Conservation (phyloP, 2,329 filamentous ascomycete genomes). For the Zymoseptoria crescenta region DNA sequence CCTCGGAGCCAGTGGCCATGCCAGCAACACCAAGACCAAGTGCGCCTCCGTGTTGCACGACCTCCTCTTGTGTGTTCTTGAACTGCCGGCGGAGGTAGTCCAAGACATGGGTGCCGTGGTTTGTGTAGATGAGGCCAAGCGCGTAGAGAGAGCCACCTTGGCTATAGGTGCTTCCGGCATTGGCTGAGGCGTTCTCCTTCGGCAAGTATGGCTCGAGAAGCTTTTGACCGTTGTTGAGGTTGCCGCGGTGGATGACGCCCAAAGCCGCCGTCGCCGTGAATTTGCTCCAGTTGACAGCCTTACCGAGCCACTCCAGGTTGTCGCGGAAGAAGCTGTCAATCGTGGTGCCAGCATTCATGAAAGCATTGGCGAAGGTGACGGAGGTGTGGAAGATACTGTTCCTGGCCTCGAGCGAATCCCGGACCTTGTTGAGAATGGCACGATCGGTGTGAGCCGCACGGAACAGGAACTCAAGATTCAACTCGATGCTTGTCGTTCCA, state of each 20-base stretch:
- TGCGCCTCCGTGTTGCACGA: slow-evolving; percentile 93
- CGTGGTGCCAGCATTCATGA: slow-evolving; percentile 98
- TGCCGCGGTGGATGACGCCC: slow-evolving; percentile 93
- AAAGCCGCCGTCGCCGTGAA: slow-evolving; percentile 95
- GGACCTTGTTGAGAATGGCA: slow-evolving; percentile 88
- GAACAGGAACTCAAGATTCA: slow-evolving; percentile 95
- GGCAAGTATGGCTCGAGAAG: slow-evolving; percentile 92
- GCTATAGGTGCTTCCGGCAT: slow-evolving; percentile 79
- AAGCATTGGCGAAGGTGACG: slow-evolving; percentile 94
- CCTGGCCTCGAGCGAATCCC: slow-evolving; percentile 87
- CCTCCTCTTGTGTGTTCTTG: slow-evolving; percentile 70
- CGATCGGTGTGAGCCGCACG: slow-evolving; percentile 84
- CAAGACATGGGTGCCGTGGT: slow-evolving; percentile 86
- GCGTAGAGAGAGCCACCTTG: slow-evolving; percentile 94
- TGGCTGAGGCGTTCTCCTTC: slow-evolving; percentile 60
- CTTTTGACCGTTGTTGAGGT: slow-evolving; percentile 86
- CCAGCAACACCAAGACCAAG: slow-evolving; percentile 92
- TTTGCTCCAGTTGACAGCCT: slow-evolving; percentile 99
- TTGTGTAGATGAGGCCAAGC: slow-evolving; percentile 92
- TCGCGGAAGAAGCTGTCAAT: slow-evolving; percentile 98
- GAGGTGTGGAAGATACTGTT: slow-evolving; percentile 99
- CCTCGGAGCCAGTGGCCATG: slow-evolving; percentile 88
- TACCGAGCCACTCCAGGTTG: slow-evolving; percentile 95
- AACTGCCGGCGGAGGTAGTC: slow-evolving; percentile 73
- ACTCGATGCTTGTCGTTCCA: slow-evolving; percentile 84